Base-by-base conservation (phyloP, 106 monocot genomes). In the Allium fistulosum region DNA sequence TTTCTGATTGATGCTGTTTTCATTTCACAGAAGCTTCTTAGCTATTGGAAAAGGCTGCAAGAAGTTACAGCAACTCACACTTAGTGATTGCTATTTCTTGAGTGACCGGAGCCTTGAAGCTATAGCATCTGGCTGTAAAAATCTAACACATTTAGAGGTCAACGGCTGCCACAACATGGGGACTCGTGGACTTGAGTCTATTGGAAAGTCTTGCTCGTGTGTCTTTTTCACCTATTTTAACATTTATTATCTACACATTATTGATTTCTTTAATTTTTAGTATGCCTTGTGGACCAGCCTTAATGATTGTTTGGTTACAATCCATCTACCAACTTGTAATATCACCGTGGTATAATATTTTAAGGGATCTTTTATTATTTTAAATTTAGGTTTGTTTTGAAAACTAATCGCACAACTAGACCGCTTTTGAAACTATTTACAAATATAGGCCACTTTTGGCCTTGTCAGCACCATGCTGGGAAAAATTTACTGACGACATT, bases 81-180 rank as follows among this genome's bases (percentile, higher is more conserved):
- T 99, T 11, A 90, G 75, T 66, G 97, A 99, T 59, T 92, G 92
- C 68, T 81, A 84, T 75, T 84, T 90, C 71, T 73, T 92, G 74
- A 99, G 90, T 69, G 92, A 99, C 73, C 69, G 71, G 57, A 81
- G 92, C 63, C 97, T 99, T 69, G 79, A 92, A 75, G 77, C 69
- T 58, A 73, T 99, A 72, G 92, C 97, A 18, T 74, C 68, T 79
- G 87, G 97, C 65, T 99, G 97, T 67, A 84, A 51, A 17, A 79
- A 78, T 48, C 71, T 99, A 56, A 84, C 81, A 59, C 65, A 81
- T 59, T 69, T 92, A 71, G 89, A 99, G 73, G 78, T 99, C 49
- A 90, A 92, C 83, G 92, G 97, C 16, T 99, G 97, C 76, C 86
- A 87, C 74, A 84, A 92, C 70, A 87, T 99, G 73, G 92, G 82